Percentiles rank a stretch among this genome's conserved stretches.
These are phyloP conservation scores for Artemisia annua DNA, from an alignment of 129 eudicot species.

Conservation along the genomic window DNA sequence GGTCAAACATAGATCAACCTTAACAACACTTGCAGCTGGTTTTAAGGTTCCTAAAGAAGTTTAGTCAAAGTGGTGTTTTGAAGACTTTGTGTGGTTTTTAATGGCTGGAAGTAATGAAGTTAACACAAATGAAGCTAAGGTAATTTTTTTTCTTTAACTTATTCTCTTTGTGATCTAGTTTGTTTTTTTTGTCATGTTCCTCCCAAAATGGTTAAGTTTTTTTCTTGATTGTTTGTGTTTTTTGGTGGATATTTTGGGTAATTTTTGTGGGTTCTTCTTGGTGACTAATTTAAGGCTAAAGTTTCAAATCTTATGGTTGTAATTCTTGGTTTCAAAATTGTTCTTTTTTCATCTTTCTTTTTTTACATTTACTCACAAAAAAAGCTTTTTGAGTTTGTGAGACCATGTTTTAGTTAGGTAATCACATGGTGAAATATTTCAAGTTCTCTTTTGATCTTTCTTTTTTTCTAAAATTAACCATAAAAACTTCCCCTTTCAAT, in stretches of 20 bases:
- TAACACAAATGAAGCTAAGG: constrained; percentile 86
- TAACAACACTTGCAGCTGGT: no score
- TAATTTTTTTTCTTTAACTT: constrained; percentile 9
- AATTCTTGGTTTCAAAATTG: background rate
- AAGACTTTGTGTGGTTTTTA: background rate
- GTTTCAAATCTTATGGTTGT: constrained; percentile 14
- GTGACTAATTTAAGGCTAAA: constrained; percentile 38
- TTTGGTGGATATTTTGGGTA: constrained; percentile 25
- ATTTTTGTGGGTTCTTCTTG: constrained; percentile 25
- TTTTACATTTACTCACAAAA: background rate
- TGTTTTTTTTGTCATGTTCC: constrained; percentile 34
- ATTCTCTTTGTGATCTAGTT: constrained; percentile 23
- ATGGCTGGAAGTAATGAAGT: constrained; percentile 95
- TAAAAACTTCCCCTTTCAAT: background rate
- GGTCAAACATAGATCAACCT: constrained; percentile 4
- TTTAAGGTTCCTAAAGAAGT: no score
- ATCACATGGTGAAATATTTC: background rate
- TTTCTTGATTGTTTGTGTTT: constrained; percentile 26
- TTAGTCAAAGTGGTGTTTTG: background rate
- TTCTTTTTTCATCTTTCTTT: background rate
- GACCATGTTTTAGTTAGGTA: no score
- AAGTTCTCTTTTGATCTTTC: constrained; percentile 6
- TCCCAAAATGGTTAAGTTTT: constrained; percentile 30
- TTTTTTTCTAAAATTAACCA: constrained; percentile 1
- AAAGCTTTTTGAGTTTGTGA: background rate